A percentile compares a stretch with the other conserved stretches of the same genome.
phyloP scores from a whole-genome alignment of 345 rosid genomes.

The Syzygium jambos region DNA sequence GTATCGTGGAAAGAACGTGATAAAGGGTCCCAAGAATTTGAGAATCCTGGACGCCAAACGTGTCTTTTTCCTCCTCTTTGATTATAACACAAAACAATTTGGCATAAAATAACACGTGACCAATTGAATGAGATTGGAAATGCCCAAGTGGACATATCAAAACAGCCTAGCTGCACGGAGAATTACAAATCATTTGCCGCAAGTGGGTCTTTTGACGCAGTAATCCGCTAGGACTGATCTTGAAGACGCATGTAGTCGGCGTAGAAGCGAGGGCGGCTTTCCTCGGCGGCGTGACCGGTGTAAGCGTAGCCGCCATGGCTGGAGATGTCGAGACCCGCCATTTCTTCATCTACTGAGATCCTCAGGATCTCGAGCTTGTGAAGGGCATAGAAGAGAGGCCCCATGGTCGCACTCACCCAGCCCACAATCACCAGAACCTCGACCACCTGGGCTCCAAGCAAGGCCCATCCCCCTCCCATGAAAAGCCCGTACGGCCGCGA shows the following conservation, averaged over 20 bases:
- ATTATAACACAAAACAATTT: not conserved
- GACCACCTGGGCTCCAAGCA: conserved; percentile 36
- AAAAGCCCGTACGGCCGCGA: conserved; percentile 37
- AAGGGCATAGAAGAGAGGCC: conserved; percentile 42
- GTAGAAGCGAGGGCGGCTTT: conserved; percentile 22
- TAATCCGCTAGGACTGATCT: conserved; percentile 4
- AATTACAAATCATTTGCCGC: not conserved
- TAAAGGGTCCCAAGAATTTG: not conserved
- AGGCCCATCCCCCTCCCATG: conserved; percentile 58
- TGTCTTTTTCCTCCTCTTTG: not conserved
- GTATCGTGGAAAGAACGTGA: not conserved
- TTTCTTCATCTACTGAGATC: conserved; percentile 37
- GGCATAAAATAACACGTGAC: not conserved
- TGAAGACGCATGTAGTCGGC: conserved; percentile 24
- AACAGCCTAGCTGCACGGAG: too few relatives aligned
- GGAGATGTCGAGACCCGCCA: conserved; percentile 52
- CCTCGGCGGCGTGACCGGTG: conserved; percentile 17
- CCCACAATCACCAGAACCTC: conserved; percentile 30
- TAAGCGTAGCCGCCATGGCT: conserved; percentile 56
- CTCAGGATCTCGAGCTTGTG: conserved; percentile 33
- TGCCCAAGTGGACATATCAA: not conserved
- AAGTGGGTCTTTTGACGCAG: not conserved
- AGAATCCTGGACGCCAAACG: not conserved
- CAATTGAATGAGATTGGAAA: not conserved
- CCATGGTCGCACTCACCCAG: conserved; percentile 53